Conservation (phyloP, 2,329 filamentous ascomycete species). For the Alternaria triticina region DNA sequence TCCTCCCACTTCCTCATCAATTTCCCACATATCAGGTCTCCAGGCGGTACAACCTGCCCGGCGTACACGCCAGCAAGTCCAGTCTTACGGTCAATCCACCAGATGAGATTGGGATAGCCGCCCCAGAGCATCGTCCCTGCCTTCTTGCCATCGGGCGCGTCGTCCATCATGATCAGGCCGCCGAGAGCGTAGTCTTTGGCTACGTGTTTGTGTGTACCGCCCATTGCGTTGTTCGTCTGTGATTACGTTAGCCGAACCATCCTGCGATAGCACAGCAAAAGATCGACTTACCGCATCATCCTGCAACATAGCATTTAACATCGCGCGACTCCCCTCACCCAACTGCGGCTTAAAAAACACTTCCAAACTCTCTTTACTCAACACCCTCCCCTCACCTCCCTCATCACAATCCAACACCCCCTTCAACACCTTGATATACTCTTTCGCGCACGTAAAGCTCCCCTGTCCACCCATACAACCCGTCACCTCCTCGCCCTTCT, state of each 20-base stretch:
- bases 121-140: slow-evolving; percentile 43
- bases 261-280: too few species aligned
- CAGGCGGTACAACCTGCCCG: slow-evolving; percentile 37
- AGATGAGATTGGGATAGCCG: slow-evolving; percentile 42
- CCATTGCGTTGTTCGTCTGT: slow-evolving; percentile 32
- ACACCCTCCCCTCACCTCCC: slow-evolving; percentile 31
- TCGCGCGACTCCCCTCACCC: slow-evolving; percentile 10
- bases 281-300: slow-evolving; percentile 17
- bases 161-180: slow-evolving; percentile 33
- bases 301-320: slow-evolving; percentile 46
- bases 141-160: slow-evolving; percentile 30
- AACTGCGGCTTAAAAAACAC: slow-evolving; percentile 44
- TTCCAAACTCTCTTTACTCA: slow-evolving; percentile 25
- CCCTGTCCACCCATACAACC: slow-evolving; percentile 40
- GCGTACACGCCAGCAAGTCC: slow-evolving; percentile 42
- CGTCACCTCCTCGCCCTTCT: slow-evolving; percentile 17
- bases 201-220: slow-evolving; percentile 20
- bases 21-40: slow-evolving; percentile 27
- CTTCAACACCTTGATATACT: slow-evolving; percentile 41
- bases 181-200: slow-evolving; percentile 41
- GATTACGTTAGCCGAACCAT: not conserved
- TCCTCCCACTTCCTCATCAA: slow-evolving; percentile 28
- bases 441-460: slow-evolving; percentile 24
- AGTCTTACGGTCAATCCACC: slow-evolving; percentile 43
- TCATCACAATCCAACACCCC: slow-evolving; percentile 32